phyloP scores from a whole-genome alignment of 1,139 yeast genomes.

The Casaregolazyma suthepensis region DNA sequence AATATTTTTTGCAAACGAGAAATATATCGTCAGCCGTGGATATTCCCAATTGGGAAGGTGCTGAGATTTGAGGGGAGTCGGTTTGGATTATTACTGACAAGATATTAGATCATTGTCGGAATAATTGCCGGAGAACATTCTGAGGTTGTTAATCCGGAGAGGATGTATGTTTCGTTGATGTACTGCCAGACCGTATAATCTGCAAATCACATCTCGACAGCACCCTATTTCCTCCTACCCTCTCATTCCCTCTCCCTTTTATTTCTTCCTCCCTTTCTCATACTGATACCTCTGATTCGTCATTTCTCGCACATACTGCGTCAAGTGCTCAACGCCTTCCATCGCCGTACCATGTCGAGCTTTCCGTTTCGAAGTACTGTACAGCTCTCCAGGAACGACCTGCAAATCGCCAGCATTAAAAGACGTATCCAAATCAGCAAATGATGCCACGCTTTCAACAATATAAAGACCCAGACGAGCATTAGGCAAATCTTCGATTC shows the following conservation, averaged over 20 bases:
- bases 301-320: slow-evolving; percentile 37
- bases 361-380: slow-evolving; percentile 16
- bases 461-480: slow-evolving; percentile 35
- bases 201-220: background rate
- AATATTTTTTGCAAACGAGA: background rate
- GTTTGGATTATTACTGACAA: too few relatives aligned
- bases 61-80: too few relatives aligned
- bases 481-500: slow-evolving; percentile 28
- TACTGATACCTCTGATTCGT: slow-evolving; percentile 22
- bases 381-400: slow-evolving; percentile 34
- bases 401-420: slow-evolving; percentile 21
- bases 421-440: slow-evolving; percentile 11
- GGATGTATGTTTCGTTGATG: too few relatives aligned
- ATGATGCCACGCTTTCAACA: slow-evolving; percentile 26
- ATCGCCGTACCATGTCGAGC: slow-evolving; percentile 24
- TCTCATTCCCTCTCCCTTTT: background rate
- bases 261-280: slow-evolving; percentile 11
- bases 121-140: too few relatives aligned
- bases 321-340: slow-evolving; percentile 34
- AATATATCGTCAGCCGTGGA: background rate
- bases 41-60: background rate
- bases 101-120: too few relatives aligned
- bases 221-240: background rate
- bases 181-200: too few relatives aligned
- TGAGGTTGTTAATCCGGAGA: too few relatives aligned